A percentile compares a stretch with the other conserved stretches of the same genome.
Evolutionary conservation across 805 yeast genomes (phyloP).

Genomic region (Barnettozyma californica): DNA sequence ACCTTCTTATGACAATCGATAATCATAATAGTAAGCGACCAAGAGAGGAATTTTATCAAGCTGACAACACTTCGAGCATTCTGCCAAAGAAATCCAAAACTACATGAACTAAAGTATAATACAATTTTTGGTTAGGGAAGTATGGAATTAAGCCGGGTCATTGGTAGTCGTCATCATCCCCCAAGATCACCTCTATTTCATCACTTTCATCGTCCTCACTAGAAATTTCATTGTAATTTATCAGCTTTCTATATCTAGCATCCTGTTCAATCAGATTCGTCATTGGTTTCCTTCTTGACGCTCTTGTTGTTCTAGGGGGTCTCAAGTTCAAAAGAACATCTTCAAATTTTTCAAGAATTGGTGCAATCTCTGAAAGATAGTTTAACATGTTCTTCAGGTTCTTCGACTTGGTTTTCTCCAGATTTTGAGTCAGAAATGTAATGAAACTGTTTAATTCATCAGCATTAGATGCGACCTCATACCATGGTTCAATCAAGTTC

Average conservation of each 20-base stretch:
- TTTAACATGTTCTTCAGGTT: constrained; percentile 5
- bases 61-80: neutral
- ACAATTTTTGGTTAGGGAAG: neutral
- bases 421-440: constrained; percentile 7
- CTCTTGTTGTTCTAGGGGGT: constrained; percentile 9
- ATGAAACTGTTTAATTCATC: constrained; percentile 14
- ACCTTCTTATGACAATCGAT: constrained; percentile 17
- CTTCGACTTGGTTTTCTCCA: constrained; percentile 4
- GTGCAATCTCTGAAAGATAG: constrained; percentile 13
- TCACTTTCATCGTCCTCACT: constrained; percentile 7
- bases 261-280: constrained; percentile 17
- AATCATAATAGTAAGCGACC: constrained; percentile 9
- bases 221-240: constrained; percentile 15
- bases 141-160: neutral
- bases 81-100: constrained; percentile 1
- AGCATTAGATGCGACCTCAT: constrained; percentile 20
- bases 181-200: constrained; percentile 7
- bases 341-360: constrained; percentile 18
- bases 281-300: constrained; percentile 18
- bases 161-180: constrained; percentile 14
- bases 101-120: neutral
- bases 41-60: constrained; percentile 11
- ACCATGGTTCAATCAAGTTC: constrained; percentile 22
- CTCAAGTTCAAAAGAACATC: constrained; percentile 11
- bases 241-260: constrained; percentile 10